These are phyloP conservation scores for Spathaspora boniae DNA, from an alignment of 805 yeast species.

Conservation along the genomic window DNA sequence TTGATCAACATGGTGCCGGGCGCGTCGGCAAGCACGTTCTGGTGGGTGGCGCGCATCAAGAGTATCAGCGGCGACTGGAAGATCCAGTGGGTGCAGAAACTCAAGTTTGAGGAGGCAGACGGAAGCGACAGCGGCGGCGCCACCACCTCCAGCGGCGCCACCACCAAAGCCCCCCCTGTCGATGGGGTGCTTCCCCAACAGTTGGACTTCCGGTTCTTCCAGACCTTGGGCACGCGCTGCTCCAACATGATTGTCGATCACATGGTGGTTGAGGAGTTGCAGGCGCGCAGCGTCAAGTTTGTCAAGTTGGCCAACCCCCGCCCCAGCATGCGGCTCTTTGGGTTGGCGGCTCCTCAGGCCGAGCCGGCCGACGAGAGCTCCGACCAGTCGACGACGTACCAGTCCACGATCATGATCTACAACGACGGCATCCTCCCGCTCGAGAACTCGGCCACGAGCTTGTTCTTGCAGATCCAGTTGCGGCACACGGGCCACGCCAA, in stretches of 20 bases:
- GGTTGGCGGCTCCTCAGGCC: slow-evolving; percentile 5
- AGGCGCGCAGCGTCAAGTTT: slow-evolving; percentile 34
- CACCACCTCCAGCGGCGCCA: not conserved
- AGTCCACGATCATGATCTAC: slow-evolving; percentile 21
- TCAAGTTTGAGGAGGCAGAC: slow-evolving; percentile 12
- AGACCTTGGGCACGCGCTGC: slow-evolving; percentile 38
- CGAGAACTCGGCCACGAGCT: slow-evolving; percentile 28
- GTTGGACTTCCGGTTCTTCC: slow-evolving; percentile 30
- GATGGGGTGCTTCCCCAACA: slow-evolving; percentile 5
- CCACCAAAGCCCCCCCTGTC: not conserved
- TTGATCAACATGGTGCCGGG: slow-evolving; percentile 39
- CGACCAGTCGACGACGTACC: slow-evolving; percentile 15
- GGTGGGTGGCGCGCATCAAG: slow-evolving; percentile 54
- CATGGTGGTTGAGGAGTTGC: slow-evolving; percentile 50
- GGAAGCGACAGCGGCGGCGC: slow-evolving; percentile 1
- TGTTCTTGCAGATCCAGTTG: slow-evolving; percentile 29
- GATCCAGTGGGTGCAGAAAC: slow-evolving; percentile 46
- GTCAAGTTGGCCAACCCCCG: slow-evolving; percentile 19
- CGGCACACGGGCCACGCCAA: slow-evolving; percentile 17
- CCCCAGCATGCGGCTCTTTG: slow-evolving; percentile 16
- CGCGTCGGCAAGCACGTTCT: slow-evolving; percentile 33
- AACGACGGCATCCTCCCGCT: slow-evolving; percentile 31
- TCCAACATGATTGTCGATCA: slow-evolving; percentile 49
- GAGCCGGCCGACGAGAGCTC: slow-evolving; percentile 5
- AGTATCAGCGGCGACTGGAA: slow-evolving; percentile 53